Conservation (phyloP, 495 filamentous ascomycete species). For the Penicillium subrubescens region DNA sequence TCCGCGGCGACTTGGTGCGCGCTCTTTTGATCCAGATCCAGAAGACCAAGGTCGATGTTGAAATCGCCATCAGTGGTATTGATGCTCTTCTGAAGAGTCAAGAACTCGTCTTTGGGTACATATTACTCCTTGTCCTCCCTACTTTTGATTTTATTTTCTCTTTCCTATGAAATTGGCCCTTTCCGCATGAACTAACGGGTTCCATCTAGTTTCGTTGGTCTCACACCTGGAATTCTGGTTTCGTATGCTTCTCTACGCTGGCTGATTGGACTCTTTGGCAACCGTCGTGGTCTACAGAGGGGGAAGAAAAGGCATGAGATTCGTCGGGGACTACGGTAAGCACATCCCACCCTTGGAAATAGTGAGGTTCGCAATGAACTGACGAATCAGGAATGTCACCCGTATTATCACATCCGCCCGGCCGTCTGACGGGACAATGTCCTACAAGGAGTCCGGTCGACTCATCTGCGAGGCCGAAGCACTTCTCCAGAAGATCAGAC, state of each 20-base stretch:
- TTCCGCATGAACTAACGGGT: conserved; percentile 20
- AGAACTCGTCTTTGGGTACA: conserved; percentile 87
- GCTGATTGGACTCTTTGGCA: conserved; percentile 65
- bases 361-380: background rate
- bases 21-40: conserved; percentile 94
- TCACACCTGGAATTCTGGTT: conserved; percentile 88
- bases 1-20: conserved; percentile 84
- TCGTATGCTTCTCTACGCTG: conserved; percentile 75
- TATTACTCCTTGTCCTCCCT: background rate
- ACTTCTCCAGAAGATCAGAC: conserved; percentile 65
- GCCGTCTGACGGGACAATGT: conserved; percentile 64
- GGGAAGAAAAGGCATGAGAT: conserved; percentile 64
- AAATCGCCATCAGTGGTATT: conserved; percentile 93
- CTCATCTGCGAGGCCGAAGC: conserved; percentile 86
- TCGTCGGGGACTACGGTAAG: conserved; percentile 70
- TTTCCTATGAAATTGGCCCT: background rate
- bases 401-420: conserved; percentile 70
- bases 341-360: background rate
- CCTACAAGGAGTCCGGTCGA: conserved; percentile 88
- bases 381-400: conserved; percentile 65
- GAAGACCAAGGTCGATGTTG: conserved; percentile 98
- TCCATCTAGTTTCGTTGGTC: conserved; percentile 68
- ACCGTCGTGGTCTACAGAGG: conserved; percentile 61
- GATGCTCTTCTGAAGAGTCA: conserved; percentile 91
- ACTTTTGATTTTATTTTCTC: background rate